Percentiles rank a stretch among this genome's conserved stretches.
Evolutionary conservation across 805 yeast species (phyloP).

Genomic region (Saccharomycopsis microspora): DNA sequence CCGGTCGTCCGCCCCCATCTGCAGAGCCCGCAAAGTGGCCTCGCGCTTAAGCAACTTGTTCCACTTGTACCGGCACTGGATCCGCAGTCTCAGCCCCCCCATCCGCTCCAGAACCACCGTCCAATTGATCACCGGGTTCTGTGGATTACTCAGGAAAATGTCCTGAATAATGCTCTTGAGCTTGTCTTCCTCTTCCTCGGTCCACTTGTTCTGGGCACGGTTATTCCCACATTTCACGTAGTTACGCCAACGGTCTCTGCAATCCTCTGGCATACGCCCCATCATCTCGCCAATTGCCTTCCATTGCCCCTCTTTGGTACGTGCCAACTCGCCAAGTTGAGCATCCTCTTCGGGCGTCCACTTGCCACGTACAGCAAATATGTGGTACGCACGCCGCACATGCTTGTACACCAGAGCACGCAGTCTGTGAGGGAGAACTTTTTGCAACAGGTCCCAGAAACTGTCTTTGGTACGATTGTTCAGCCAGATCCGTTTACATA

Average conservation of each 20-base stretch:
- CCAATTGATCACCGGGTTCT: conserved; percentile 62
- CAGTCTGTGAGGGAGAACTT: conserved; percentile 74
- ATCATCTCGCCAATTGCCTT: conserved; percentile 65
- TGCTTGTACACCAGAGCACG: conserved; percentile 89
- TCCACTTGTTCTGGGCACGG: conserved; percentile 74
- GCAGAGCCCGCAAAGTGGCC: conserved; percentile 31
- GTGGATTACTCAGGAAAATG: conserved; percentile 30
- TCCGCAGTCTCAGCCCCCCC: conserved; percentile 82
- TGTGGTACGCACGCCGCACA: conserved; percentile 80
- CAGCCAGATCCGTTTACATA: conserved; percentile 83
- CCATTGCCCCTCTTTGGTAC: conserved; percentile 77
- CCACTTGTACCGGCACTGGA: conserved; percentile 96
- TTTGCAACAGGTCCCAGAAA: conserved; percentile 78
- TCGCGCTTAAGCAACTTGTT: conserved; percentile 63
- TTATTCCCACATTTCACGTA: conserved; percentile 83
- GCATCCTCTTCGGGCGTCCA: conserved; percentile 83
- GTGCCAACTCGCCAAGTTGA: conserved; percentile 48
- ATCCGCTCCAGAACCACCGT: conserved; percentile 80
- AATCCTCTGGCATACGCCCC: conserved; percentile 96
- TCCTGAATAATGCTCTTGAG: conserved; percentile 44
- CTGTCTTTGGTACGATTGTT: conserved; percentile 75
- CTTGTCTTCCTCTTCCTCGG: conserved; percentile 53
- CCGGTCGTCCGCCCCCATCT: conserved; percentile 35
- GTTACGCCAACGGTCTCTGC: conserved; percentile 94
- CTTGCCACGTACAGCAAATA: conserved; percentile 77